Percentiles rank a stretch among this genome's conserved stretches.
Conservation (phyloP, 208 protist genomes). For the Trypanosoma cruzi region DNA sequence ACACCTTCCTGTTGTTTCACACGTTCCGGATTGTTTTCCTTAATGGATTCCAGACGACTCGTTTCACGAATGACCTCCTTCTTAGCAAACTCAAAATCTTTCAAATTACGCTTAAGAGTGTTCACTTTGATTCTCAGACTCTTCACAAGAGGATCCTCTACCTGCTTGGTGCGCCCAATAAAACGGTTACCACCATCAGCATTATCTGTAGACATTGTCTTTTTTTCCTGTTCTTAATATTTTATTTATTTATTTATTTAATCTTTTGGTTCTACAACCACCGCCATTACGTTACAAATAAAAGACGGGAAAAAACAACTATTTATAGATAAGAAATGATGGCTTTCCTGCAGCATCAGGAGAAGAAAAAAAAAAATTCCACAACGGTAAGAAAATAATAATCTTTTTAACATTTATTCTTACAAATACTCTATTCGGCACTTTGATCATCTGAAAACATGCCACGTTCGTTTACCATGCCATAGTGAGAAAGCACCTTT, state of each 20-base stretch:
- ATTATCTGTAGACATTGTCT: constrained; percentile 38
- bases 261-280: background rate
- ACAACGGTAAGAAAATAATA: constrained; percentile 2
- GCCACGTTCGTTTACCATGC: constrained; percentile 88
- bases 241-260: constrained; percentile 4
- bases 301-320: constrained; percentile 11
- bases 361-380: constrained; percentile 22
- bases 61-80: constrained; percentile 60
- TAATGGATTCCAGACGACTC: constrained; percentile 50
- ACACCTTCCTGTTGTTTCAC: constrained; percentile 79
- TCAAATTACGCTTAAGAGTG: constrained; percentile 60
- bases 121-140: constrained; percentile 60
- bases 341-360: too few relatives aligned
- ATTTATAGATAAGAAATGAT: too few relatives aligned
- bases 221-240: constrained; percentile 10
- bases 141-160: constrained; percentile 53
- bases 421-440: constrained; percentile 45
- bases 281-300: constrained; percentile 8
- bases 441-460: constrained; percentile 91
- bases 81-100: constrained; percentile 71
- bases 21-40: constrained; percentile 41
- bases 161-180: constrained; percentile 42
- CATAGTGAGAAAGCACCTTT: constrained; percentile 72
- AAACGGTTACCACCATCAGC: constrained; percentile 34
- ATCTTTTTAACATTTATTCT: background rate